A percentile compares a stretch with the other conserved stretches of the same genome.
These are phyloP conservation scores for Pyracantha coccinea DNA, from an alignment of 331 rosid species.

Conservation along the genomic window DNA sequence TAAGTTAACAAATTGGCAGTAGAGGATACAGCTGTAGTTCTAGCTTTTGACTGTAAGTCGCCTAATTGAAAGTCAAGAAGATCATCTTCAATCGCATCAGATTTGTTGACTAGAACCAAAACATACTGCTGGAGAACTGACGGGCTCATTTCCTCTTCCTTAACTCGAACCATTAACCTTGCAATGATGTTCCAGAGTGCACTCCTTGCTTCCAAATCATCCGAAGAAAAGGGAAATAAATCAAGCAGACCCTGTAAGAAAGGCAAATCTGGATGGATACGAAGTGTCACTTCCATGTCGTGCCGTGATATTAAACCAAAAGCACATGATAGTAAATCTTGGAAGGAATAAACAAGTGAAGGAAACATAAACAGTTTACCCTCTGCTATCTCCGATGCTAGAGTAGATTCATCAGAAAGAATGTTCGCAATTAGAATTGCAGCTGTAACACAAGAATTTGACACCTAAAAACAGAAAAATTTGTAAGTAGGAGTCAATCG, in stretches of 20 bases:
- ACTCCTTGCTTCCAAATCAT: constrained; percentile 74
- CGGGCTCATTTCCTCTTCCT: constrained; percentile 48
- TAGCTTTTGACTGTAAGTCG: constrained; percentile 38
- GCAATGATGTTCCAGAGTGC: constrained; percentile 80
- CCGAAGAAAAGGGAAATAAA: constrained; percentile 72
- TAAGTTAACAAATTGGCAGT: constrained; percentile 12
- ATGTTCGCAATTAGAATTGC: constrained; percentile 81
- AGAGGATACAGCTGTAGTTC: constrained; percentile 74
- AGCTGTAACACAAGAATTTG: constrained; percentile 75
- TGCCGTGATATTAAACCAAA: not conserved
- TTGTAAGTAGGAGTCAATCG: not conserved
- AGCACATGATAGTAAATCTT: not conserved
- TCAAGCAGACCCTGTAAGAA: constrained; percentile 81
- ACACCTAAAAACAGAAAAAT: constrained; percentile 46
- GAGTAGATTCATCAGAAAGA: constrained; percentile 54
- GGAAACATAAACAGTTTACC: constrained; percentile 31
- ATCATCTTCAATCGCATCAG: constrained; percentile 79
- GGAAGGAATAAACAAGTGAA: not conserved
- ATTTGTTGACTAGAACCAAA: constrained; percentile 49
- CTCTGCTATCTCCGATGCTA: constrained; percentile 42
- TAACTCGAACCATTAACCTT: constrained; percentile 51
- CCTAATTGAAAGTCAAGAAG: constrained; percentile 49
- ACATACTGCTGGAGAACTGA: constrained; percentile 41
- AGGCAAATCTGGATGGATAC: constrained; percentile 39
- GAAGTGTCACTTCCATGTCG: constrained; percentile 17